A percentile compares a stretch with the other conserved stretches of the same genome.
These are phyloP conservation scores for Candida schatavii DNA, from an alignment of 805 yeast genomes.

Conservation along the genomic window DNA sequence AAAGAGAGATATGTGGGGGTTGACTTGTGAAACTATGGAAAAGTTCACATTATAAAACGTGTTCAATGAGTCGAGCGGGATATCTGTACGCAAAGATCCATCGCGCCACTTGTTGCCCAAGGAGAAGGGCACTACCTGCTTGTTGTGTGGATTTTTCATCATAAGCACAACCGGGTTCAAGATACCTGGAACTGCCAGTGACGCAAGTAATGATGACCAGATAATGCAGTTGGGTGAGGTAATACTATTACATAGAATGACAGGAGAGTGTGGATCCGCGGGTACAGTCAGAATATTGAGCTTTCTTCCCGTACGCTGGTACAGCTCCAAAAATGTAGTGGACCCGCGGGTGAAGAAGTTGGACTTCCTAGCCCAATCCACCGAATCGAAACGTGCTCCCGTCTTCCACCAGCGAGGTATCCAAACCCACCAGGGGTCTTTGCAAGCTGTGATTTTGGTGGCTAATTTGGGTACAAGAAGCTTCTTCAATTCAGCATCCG, in stretches of 20 bases:
- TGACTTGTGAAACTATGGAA: constrained; percentile 76
- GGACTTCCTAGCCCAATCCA: constrained; percentile 68
- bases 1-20: constrained; percentile 76
- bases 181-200: constrained; percentile 82
- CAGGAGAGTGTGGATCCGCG: constrained; percentile 79
- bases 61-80: constrained; percentile 71
- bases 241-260: constrained; percentile 69
- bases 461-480: constrained; percentile 62
- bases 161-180: constrained; percentile 75
- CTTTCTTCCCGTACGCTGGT: constrained; percentile 63
- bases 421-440: constrained; percentile 60
- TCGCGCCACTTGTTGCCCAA: constrained; percentile 77
- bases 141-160: constrained; percentile 51
- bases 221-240: constrained; percentile 79
- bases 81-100: constrained; percentile 75
- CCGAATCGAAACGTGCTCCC: constrained; percentile 76
- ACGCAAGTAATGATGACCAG: constrained; percentile 76
- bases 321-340: constrained; percentile 68
- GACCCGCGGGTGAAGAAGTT: constrained; percentile 74
- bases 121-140: constrained; percentile 57
- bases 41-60: constrained; percentile 74
- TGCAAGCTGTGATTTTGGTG: constrained; percentile 64
- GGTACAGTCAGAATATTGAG: constrained; percentile 78
- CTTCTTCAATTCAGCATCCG: constrained; percentile 59
- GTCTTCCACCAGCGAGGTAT: constrained; percentile 64